Conservation (phyloP, 345 rosid genomes). For the Gynandropsis gynandra region DNA sequence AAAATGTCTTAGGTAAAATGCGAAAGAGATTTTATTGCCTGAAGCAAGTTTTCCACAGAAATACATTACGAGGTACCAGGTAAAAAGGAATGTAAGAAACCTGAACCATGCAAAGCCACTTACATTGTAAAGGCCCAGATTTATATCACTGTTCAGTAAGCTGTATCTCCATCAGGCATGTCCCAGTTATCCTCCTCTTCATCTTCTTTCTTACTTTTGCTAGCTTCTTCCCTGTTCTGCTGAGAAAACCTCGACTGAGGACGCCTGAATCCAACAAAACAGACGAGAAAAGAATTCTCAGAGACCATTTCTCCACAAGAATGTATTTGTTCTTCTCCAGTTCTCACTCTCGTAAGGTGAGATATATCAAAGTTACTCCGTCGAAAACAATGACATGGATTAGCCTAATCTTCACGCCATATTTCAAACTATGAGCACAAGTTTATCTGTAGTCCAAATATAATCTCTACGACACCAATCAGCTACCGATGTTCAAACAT, state of each 20-base stretch:
- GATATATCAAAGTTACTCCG: not conserved
- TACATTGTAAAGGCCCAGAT: constrained; percentile 1
- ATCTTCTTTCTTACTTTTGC: constrained; percentile 39
- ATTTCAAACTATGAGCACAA: not conserved
- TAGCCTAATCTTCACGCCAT: not conserved
- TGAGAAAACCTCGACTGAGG: constrained; percentile 29
- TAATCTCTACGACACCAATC: not conserved
- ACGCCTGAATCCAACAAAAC: constrained; percentile 36
- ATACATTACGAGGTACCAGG: constrained; percentile 18
- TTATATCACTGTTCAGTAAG: constrained; percentile 30
- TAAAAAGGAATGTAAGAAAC: not conserved
- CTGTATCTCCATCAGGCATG: constrained; percentile 52
- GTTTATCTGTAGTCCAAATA: not conserved
- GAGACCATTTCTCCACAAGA: not conserved
- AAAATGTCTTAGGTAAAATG: not conserved
- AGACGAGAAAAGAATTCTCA: not conserved
- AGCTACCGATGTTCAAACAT: not conserved
- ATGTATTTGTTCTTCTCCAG: not conserved
- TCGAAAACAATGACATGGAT: not conserved
- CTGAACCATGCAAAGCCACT: not conserved
- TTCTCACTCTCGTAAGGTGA: not conserved
- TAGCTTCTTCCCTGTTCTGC: constrained; percentile 35
- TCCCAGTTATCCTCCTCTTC: constrained; percentile 88
- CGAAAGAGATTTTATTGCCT: not conserved
- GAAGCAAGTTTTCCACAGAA: constrained; percentile 18